Conservation (phyloP, 768 basidiomycete genomes). For the Lentinula sp. region DNA sequence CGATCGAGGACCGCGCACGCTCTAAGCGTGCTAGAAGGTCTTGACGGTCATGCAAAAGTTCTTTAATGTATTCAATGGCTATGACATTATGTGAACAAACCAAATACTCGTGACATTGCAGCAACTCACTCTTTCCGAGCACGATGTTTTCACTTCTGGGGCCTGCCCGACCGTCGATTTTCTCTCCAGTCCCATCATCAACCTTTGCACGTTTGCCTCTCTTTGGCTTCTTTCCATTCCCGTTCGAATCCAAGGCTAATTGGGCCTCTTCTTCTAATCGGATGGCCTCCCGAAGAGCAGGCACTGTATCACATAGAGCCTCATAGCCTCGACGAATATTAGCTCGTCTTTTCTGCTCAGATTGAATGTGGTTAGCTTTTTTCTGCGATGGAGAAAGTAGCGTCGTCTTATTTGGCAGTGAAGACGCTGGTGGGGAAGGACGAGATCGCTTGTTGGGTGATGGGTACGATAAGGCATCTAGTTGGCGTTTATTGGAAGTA, state of each 20-base stretch:
- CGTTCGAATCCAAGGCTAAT: conserved; percentile 22
- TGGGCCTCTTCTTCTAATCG: conserved; percentile 60
- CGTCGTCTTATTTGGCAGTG: conserved; percentile 28
- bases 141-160: conserved; percentile 91
- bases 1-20: conserved; percentile 49
- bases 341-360: conserved; percentile 89
- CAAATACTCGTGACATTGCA: background rate
- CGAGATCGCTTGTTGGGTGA: conserved; percentile 27
- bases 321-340: conserved; percentile 90
- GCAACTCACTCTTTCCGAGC: conserved; percentile 72
- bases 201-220: conserved; percentile 26
- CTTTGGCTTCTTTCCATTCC: conserved; percentile 44
- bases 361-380: conserved; percentile 90
- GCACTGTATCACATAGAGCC: conserved; percentile 78
- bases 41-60: conserved; percentile 55
- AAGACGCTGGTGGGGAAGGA: conserved; percentile 10
- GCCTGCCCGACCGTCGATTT: conserved; percentile 78
- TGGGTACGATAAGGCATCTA: conserved; percentile 6
- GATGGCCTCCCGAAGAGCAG: conserved; percentile 76
- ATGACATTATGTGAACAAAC: background rate
- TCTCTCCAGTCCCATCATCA: conserved; percentile 50
- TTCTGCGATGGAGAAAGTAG: conserved; percentile 82
- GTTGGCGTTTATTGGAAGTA: background rate
- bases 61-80: conserved; percentile 86
- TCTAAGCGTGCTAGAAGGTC: conserved; percentile 53